Evolutionary conservation across 805 yeast genomes (phyloP).

Genomic region (Yamadazyma ubonensis): DNA sequence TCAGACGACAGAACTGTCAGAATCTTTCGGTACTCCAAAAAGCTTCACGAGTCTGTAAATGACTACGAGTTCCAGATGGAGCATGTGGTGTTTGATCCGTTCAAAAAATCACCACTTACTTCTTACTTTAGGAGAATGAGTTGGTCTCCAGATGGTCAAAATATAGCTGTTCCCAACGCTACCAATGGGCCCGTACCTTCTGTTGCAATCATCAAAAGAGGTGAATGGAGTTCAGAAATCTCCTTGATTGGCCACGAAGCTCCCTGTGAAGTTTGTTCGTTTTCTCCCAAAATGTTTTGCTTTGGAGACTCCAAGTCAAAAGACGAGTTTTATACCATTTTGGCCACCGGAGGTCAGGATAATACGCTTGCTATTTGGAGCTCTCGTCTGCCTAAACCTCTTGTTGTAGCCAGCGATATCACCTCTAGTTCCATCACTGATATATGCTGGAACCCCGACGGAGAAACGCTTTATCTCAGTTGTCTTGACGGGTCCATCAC

Average conservation of each 20-base stretch:
- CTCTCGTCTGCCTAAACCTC: conserved; percentile 71
- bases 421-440: conserved; percentile 81
- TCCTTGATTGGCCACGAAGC: conserved; percentile 81
- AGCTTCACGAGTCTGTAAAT: conserved; percentile 43
- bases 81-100: conserved; percentile 78
- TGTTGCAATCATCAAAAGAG: conserved; percentile 70
- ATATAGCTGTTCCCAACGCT: conserved; percentile 82
- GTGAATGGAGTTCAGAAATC: conserved; percentile 74
- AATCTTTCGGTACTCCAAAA: conserved; percentile 78
- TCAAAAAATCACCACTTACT: conserved; percentile 83
- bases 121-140: conserved; percentile 83
- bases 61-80: conserved; percentile 86
- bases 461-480: conserved; percentile 67
- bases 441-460: conserved; percentile 84
- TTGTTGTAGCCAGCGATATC: conserved; percentile 76
- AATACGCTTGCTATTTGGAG: conserved; percentile 86
- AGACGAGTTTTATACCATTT: conserved; percentile 54
- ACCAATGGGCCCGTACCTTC: conserved; percentile 80
- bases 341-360: conserved; percentile 98
- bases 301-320: conserved; percentile 4
- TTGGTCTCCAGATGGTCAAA: conserved; percentile 93
- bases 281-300: conserved; percentile 64
- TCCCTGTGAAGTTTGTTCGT: conserved; percentile 78
- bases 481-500: conserved; percentile 85
- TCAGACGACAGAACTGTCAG: conserved; percentile 93